Percentiles rank a stretch among this genome's conserved stretches.
These are phyloP conservation scores for Phytopythium montanum DNA, from an alignment of 352 stramenopile species.

Conservation along the genomic window DNA sequence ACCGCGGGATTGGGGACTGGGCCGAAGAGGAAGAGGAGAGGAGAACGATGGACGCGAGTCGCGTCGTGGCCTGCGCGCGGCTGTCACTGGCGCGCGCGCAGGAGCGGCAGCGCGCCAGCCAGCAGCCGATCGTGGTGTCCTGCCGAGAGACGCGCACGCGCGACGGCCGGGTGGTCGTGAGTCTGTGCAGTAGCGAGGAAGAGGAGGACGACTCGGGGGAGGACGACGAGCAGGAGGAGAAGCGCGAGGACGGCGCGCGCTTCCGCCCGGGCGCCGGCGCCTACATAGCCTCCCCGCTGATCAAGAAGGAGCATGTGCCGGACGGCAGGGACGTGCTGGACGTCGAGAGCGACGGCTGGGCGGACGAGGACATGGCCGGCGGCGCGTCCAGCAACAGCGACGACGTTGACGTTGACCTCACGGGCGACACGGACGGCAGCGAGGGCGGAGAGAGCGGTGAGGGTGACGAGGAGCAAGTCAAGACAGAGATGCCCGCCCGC, in stretches of 20 bases:
- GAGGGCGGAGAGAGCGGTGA: background rate
- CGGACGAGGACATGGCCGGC: background rate
- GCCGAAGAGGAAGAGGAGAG: background rate
- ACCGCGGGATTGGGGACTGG: background rate
- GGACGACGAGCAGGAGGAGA: background rate
- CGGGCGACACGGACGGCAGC: background rate
- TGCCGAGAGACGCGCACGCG: constrained; percentile 55
- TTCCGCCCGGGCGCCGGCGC: constrained; percentile 7
- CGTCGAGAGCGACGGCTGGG: background rate
- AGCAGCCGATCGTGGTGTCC: constrained; percentile 72
- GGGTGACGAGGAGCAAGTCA: background rate
- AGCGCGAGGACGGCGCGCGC: constrained; percentile 3
- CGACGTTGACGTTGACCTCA: constrained; percentile 5
- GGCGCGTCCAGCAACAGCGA: constrained; percentile 10
- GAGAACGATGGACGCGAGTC: constrained; percentile 25
- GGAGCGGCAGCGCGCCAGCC: constrained; percentile 79
- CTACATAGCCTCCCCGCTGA: background rate
- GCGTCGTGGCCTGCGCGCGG: constrained; percentile 29
- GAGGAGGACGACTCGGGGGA: constrained; percentile 13
- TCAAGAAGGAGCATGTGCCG: constrained; percentile 18
- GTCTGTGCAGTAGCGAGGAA: constrained; percentile 32
- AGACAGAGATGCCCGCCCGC: background rate
- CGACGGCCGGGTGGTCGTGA: constrained; percentile 57
- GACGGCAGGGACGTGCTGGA: constrained; percentile 10
- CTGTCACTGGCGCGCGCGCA: constrained; percentile 30